These are phyloP conservation scores for Leptographium galeiforme DNA, from an alignment of 2,329 filamentous ascomycete genomes.

Conservation along the genomic window DNA sequence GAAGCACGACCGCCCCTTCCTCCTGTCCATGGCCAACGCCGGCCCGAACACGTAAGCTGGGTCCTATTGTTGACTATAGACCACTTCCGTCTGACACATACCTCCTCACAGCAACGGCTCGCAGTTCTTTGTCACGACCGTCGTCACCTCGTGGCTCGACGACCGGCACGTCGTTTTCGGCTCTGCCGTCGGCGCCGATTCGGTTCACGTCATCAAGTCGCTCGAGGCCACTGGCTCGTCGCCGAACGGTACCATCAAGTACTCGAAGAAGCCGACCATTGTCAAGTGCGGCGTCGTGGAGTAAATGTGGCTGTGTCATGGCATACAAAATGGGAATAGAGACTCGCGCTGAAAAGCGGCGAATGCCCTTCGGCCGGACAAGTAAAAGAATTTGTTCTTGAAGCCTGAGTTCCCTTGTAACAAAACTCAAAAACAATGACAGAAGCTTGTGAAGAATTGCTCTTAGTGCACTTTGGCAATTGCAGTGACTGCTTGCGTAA, in stretches of 20 bases:
- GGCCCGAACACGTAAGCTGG: conserved; percentile 69
- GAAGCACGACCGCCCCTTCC: conserved; percentile 61
- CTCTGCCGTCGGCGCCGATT: conserved; percentile 44
- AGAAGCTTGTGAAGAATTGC: neutral
- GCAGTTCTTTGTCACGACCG: conserved; percentile 96
- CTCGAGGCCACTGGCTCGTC: conserved; percentile 46
- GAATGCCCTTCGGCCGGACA: neutral
- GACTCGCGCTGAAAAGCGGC: neutral
- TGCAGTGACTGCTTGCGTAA: no score
- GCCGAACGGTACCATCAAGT: conserved; percentile 38
- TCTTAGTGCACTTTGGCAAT: no score
- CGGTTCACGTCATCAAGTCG: conserved; percentile 41
- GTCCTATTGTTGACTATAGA: neutral
- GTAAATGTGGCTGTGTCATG: neutral
- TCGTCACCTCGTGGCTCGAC: conserved; percentile 75
- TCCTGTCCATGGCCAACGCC: conserved; percentile 91
- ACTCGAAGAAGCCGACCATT: conserved; percentile 28
- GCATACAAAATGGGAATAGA: neutral
- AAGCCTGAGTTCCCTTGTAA: neutral
- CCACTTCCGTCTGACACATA: neutral
- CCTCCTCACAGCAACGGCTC: conserved; percentile 66
- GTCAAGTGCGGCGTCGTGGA: conserved; percentile 6
- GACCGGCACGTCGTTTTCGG: conserved; percentile 78
- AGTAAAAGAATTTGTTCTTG: neutral
- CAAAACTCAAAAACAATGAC: neutral